phyloP scores from a whole-genome alignment of 306 rosid species.

The Gillenia trifoliata region DNA sequence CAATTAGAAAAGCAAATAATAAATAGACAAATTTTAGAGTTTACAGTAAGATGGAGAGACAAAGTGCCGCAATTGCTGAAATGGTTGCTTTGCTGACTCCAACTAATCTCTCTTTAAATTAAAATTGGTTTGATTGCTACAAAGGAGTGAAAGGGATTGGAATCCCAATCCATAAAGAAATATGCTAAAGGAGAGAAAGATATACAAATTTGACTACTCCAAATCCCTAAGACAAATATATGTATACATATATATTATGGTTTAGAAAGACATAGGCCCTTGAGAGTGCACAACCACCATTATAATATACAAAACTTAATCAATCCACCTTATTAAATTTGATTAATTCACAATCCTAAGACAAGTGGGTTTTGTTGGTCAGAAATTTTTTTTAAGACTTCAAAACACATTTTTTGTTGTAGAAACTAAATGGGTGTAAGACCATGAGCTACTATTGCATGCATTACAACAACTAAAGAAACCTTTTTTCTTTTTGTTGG shows the following conservation, averaged over 20 bases:
- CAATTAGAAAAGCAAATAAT: background rate
- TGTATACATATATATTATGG: background rate
- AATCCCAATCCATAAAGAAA: slow-evolving; percentile 51
- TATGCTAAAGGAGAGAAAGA: slow-evolving; percentile 24
- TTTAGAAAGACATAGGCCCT: too few relatives aligned
- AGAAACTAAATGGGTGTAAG: too few relatives aligned
- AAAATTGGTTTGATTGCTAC: slow-evolving; percentile 36
- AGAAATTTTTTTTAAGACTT: too few relatives aligned
- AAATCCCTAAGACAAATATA: slow-evolving; percentile 28
- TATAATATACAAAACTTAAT: too few relatives aligned
- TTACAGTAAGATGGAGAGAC: slow-evolving; percentile 9
- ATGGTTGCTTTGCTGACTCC: slow-evolving; percentile 41
- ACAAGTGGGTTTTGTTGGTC: too few relatives aligned
- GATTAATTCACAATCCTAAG: too few relatives aligned
- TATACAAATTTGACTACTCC: slow-evolving; percentile 53
- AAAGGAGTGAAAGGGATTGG: slow-evolving; percentile 63
- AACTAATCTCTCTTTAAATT: slow-evolving; percentile 30
- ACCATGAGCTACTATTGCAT: too few relatives aligned
- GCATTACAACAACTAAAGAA: too few relatives aligned
- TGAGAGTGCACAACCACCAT: too few relatives aligned
- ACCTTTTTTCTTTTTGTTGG: too few relatives aligned
- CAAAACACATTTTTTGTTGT: too few relatives aligned
- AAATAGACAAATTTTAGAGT: background rate
- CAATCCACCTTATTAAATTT: too few relatives aligned
- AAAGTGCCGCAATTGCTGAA: slow-evolving; percentile 45